A percentile compares a stretch with the other conserved stretches of the same genome.
Conservation (phyloP, 345 rosid species). For the Pistacia atlantica region DNA sequence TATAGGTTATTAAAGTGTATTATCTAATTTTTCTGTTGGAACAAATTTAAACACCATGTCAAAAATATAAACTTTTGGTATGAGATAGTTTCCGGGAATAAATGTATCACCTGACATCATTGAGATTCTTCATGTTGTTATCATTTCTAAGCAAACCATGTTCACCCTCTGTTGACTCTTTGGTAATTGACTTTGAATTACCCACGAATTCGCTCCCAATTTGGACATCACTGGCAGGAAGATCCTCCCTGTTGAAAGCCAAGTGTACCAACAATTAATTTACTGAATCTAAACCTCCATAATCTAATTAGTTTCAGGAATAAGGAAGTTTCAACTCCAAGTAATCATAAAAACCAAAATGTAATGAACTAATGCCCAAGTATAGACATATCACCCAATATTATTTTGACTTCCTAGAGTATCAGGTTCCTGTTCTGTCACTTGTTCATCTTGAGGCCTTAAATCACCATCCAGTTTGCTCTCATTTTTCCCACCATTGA, state of each 20-base stretch:
- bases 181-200: conserved; percentile 20
- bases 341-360: background rate
- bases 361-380: background rate
- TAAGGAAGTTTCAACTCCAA: background rate
- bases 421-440: conserved; percentile 37
- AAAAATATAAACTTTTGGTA: background rate
- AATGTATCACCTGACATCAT: conserved; percentile 37
- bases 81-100: background rate
- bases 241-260: conserved; percentile 35
- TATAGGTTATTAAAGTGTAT: background rate
- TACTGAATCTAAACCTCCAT: conserved; percentile 4
- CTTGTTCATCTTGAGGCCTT: conserved; percentile 39
- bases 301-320: background rate
- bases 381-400: conserved; percentile 35
- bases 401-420: conserved; percentile 33
- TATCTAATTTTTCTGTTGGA: background rate
- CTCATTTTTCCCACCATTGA: conserved; percentile 27
- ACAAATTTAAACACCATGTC: conserved; percentile 1
- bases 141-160: conserved; percentile 33
- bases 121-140: conserved; percentile 29
- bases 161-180: conserved; percentile 20
- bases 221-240: conserved; percentile 23
- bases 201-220: conserved; percentile 30
- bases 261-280: conserved; percentile 2
- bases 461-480: conserved; percentile 33